phyloP scores from a whole-genome alignment of 1,139 yeast species.

The Diutina neorugosa region DNA sequence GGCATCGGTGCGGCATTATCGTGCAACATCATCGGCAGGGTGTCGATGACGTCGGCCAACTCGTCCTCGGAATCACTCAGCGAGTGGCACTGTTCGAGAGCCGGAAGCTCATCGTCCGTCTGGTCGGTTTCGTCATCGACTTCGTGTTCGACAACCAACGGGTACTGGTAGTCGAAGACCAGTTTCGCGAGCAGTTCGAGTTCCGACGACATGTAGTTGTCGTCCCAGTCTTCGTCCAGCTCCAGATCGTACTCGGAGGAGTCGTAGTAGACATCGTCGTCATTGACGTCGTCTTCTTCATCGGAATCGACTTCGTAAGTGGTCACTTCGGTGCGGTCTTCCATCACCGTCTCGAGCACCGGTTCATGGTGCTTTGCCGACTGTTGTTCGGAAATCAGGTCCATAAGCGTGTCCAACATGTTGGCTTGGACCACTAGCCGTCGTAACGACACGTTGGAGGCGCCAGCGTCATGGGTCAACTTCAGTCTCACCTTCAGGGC shows the following conservation, averaged over 20 bases:
- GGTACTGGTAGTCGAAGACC: slow-evolving; percentile 19
- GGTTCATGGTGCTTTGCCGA: slow-evolving; percentile 18
- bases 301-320: slow-evolving; percentile 27
- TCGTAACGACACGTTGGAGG: slow-evolving; percentile 48
- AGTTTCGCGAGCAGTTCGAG: slow-evolving; percentile 12
- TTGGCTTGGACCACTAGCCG: slow-evolving; percentile 66
- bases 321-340: slow-evolving; percentile 6
- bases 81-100: slow-evolving; percentile 7
- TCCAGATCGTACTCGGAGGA: slow-evolving; percentile 7
- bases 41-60: slow-evolving; percentile 3
- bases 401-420: slow-evolving; percentile 60
- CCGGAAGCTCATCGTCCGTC: slow-evolving; percentile 14
- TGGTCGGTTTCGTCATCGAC: slow-evolving; percentile 9
- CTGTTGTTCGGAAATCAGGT: slow-evolving; percentile 18
- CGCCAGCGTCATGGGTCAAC: slow-evolving; percentile 53
- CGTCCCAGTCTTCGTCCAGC: slow-evolving; percentile 7
- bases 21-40: slow-evolving; percentile 5
- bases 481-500: slow-evolving; percentile 62
- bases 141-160: slow-evolving; percentile 10
- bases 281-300: slow-evolving; percentile 11
- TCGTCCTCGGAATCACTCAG: slow-evolving; percentile 8
- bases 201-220: slow-evolving; percentile 10
- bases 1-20: background rate
- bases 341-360: slow-evolving; percentile 9
- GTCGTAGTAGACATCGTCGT: slow-evolving; percentile 8